Evolutionary conservation across 1,284 basidiomycete species (phyloP), one percentile per base, ranked within the genome.

Genomic region (Gastroboletus turbinatus): DNA sequence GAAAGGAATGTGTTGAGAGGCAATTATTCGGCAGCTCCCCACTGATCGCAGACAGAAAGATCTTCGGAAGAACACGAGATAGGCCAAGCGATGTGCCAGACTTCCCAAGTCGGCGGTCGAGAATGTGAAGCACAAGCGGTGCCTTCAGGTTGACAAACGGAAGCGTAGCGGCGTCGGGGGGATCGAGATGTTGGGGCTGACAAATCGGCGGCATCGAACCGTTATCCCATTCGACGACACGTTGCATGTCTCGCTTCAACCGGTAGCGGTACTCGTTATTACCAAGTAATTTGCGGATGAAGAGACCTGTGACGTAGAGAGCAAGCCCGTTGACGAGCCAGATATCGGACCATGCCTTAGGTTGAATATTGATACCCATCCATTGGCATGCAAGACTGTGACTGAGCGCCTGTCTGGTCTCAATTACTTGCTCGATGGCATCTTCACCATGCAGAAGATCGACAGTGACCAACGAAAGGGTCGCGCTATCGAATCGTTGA

Each of bases 251-350:
- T 72, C 95, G 96, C 77, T 96, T 96, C 66, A 99, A 74, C 50
- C 94, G 82, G 73, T 95, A 99, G 3, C 96, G 85, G 67, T 98
- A 99, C 70, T 99, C 97, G 78, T 99, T 99, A 74, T 92, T 97
- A 23, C 97, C 97, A 60, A 98, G 80, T 7, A 96, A 76, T 67
- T 90, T 90, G 54, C 90, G 86, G 62, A 97, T 77, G 75, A 94
- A 98, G 46, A 96, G 81, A 14, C 90, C 89, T 25, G 92, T 90
- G 67, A 99, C 90, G 72, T 98, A 96, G 33, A 95, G 79, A 13
- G 93, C 89, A 27, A 99, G 78, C 2, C 96, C 97, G 63, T 96
- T 93, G 60, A 96, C 88, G 17, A 99, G 84, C 97, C 97, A 99
- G 8, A 88, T 86, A 73, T 99, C 97, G 10, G 94, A 91, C 82